A percentile compares a stretch with the other conserved stretches of the same genome.
These are phyloP conservation scores for Lathyrus tuberosus DNA, from an alignment of 306 rosid species.

Conservation along the genomic window DNA sequence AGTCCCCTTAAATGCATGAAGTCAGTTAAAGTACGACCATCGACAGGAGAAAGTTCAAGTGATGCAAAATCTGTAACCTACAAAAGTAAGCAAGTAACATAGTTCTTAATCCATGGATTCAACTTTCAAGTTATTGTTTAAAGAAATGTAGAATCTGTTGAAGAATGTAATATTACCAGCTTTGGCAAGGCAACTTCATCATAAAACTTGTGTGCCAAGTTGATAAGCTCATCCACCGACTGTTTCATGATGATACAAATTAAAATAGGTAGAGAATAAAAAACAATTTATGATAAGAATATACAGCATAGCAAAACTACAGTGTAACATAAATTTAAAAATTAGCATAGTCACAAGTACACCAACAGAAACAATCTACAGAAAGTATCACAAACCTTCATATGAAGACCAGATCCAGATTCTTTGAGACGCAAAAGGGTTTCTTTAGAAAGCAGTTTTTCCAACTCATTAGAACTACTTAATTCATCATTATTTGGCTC, in stretches of 20 bases:
- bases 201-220: slow-evolving; percentile 76
- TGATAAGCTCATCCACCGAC: slow-evolving; percentile 76
- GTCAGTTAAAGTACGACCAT: slow-evolving; percentile 94
- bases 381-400: slow-evolving; percentile 57
- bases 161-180: slow-evolving; percentile 63
- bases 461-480: slow-evolving; percentile 52
- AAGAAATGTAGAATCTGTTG: slow-evolving; percentile 11
- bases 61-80: slow-evolving; percentile 93
- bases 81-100: slow-evolving; percentile 30
- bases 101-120: slow-evolving; percentile 39
- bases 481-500: slow-evolving; percentile 50
- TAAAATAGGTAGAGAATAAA: slow-evolving; percentile 37
- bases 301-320: neutral
- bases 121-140: slow-evolving; percentile 20
- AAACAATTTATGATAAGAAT: neutral
- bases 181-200: slow-evolving; percentile 90
- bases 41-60: slow-evolving; percentile 98
- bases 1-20: slow-evolving; percentile 99
- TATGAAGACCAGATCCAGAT: slow-evolving; percentile 83
- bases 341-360: neutral
- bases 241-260: slow-evolving; percentile 50
- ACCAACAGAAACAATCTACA: too few relatives aligned
- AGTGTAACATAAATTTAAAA: neutral
- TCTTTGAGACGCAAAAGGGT: slow-evolving; percentile 70
- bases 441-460: slow-evolving; percentile 64